Conservation (phyloP, 257 asterid genomes). For the Rauvolfia tetraphylla region DNA sequence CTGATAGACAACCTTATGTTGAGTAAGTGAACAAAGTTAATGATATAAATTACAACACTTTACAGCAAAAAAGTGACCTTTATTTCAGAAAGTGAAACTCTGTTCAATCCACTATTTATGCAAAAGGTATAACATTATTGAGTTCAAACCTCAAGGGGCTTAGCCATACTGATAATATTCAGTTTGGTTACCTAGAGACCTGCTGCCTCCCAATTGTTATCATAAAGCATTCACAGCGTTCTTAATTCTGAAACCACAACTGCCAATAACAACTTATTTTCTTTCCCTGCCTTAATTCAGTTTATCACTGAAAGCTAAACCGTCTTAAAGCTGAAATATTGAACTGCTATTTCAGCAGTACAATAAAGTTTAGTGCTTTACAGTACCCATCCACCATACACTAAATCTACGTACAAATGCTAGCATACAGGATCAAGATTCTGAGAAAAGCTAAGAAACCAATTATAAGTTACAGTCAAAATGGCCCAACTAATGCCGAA, state of each 20-base stretch:
- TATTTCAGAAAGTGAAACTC: background rate
- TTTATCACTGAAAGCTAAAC: background rate
- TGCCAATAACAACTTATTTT: background rate
- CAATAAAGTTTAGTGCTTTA: background rate
- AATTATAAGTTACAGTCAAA: background rate
- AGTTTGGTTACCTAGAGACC: background rate
- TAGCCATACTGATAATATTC: background rate
- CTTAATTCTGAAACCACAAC: background rate
- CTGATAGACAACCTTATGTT: background rate
- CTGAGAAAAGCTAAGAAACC: background rate
- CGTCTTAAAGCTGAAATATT: background rate
- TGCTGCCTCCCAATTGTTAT: background rate
- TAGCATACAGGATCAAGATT: background rate
- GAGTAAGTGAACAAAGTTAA: background rate
- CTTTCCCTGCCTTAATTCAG: background rate
- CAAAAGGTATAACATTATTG: background rate
- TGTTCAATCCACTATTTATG: background rate
- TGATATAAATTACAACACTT: background rate
- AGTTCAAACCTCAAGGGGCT: background rate
- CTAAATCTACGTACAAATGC: background rate
- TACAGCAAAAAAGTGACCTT: background rate
- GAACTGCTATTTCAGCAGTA: background rate
- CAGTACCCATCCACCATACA: background rate
- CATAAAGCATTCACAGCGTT: background rate
- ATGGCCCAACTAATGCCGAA: background rate